phyloP scores from a whole-genome alignment of 805 yeast species.

The Schwanniomyces sp. region DNA sequence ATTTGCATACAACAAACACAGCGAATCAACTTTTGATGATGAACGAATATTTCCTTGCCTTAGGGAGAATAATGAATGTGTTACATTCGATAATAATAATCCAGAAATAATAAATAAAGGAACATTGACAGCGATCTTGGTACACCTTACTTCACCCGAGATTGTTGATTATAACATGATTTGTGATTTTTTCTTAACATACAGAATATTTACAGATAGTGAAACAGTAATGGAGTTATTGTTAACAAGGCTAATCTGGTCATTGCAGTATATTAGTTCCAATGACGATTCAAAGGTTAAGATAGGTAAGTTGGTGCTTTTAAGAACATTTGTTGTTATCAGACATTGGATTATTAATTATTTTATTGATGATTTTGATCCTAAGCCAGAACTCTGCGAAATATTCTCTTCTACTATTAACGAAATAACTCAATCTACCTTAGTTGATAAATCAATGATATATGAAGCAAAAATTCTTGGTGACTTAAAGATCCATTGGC shows the following conservation, averaged over 20 bases:
- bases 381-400: conserved; percentile 33
- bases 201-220: conserved; percentile 66
- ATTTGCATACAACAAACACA: conserved; percentile 32
- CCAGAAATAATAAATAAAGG: conserved; percentile 35
- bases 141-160: conserved; percentile 69
- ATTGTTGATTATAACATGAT: conserved; percentile 73
- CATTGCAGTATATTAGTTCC: conserved; percentile 46
- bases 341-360: conserved; percentile 91
- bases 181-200: conserved; percentile 85
- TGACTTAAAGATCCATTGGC: conserved; percentile 44
- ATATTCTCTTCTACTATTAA: conserved; percentile 48
- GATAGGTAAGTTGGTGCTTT: conserved; percentile 64
- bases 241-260: conserved; percentile 71
- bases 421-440: conserved; percentile 36
- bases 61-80: conserved; percentile 18
- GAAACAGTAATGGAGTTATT: conserved; percentile 59
- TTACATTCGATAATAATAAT: conserved; percentile 33
- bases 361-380: conserved; percentile 72
- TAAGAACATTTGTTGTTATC: conserved; percentile 81
- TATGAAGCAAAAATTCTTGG: conserved; percentile 36
- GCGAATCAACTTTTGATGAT: conserved; percentile 40
- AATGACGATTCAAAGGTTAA: conserved; percentile 23
- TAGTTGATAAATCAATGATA: conserved; percentile 22
- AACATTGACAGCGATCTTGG: conserved; percentile 48
- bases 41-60: conserved; percentile 31